These are phyloP conservation scores for Rhizopus arrhizus DNA, from an alignment of 371 early-diverging fungal species.

Conservation along the genomic window DNA sequence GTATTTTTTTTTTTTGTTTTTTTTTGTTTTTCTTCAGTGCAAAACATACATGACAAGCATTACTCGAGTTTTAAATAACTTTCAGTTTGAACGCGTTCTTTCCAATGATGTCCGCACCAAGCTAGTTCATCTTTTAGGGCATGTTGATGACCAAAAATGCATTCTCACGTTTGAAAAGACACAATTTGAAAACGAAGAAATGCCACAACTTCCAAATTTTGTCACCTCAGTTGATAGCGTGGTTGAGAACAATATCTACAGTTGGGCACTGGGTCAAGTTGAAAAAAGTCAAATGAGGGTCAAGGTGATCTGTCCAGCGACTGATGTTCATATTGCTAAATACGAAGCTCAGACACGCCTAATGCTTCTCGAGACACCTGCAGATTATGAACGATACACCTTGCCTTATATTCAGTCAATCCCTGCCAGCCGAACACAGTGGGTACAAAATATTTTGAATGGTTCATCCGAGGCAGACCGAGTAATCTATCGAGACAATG, in stretches of 20 bases:
- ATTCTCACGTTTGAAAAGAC: slow-evolving; percentile 59
- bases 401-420: slow-evolving; percentile 67
- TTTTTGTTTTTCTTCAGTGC: background rate
- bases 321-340: slow-evolving; percentile 72
- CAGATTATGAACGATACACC: slow-evolving; percentile 49
- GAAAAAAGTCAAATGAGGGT: slow-evolving; percentile 52
- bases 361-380: slow-evolving; percentile 62
- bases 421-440: slow-evolving; percentile 65
- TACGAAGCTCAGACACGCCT: slow-evolving; percentile 66
- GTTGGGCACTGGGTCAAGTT: slow-evolving; percentile 54
- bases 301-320: slow-evolving; percentile 66
- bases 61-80: slow-evolving; percentile 23
- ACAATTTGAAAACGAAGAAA: slow-evolving; percentile 44
- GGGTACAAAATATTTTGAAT: slow-evolving; percentile 81
- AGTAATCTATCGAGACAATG: slow-evolving; percentile 58
- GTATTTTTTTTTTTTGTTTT: slow-evolving; percentile 1
- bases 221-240: slow-evolving; percentile 16
- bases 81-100: slow-evolving; percentile 37
- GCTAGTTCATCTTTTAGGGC: slow-evolving; percentile 37
- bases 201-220: slow-evolving; percentile 33
- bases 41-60: too few species aligned
- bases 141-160: slow-evolving; percentile 28
- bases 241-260: slow-evolving; percentile 66
- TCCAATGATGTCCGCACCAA: slow-evolving; percentile 49
- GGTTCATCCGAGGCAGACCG: slow-evolving; percentile 69